Percentiles rank a stretch among this genome's conserved stretches.
Conservation (phyloP, 2,329 filamentous ascomycete genomes). For the Ciborinia camelliae region DNA sequence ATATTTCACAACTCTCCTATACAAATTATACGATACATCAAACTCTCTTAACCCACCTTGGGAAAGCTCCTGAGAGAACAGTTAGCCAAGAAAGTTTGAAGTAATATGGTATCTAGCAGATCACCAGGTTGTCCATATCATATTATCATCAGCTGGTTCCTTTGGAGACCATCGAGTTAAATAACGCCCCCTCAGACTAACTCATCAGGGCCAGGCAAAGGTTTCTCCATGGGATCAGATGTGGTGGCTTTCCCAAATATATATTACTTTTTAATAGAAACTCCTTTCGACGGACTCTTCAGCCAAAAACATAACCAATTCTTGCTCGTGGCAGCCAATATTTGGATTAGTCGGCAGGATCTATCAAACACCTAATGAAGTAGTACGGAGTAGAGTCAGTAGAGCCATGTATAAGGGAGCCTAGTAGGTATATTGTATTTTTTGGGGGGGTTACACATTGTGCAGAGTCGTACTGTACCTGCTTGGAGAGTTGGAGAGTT, state of each 20-base stretch:
- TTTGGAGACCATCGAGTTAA: background rate
- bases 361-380: too few species aligned
- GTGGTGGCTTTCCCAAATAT: slow-evolving; percentile 1
- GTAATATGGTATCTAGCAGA: too few species aligned
- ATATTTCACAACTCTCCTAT: background rate
- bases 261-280: background rate
- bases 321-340: background rate
- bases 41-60: background rate
- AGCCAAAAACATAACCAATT: background rate
- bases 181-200: background rate
- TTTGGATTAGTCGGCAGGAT: background rate
- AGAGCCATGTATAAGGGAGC: too few species aligned
- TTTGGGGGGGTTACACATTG: background rate
- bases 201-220: background rate
- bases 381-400: too few species aligned
- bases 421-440: background rate
- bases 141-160: background rate
- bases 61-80: background rate
- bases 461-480: background rate
- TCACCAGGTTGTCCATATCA: too few species aligned
- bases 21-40: background rate
- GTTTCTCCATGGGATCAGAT: background rate
- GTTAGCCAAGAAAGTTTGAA: too few species aligned
- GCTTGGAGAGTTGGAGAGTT: background rate
- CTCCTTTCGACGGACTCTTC: background rate